phyloP scores from a whole-genome alignment of 108 stramenopile species.

The Hondaea fermentalgiana region DNA sequence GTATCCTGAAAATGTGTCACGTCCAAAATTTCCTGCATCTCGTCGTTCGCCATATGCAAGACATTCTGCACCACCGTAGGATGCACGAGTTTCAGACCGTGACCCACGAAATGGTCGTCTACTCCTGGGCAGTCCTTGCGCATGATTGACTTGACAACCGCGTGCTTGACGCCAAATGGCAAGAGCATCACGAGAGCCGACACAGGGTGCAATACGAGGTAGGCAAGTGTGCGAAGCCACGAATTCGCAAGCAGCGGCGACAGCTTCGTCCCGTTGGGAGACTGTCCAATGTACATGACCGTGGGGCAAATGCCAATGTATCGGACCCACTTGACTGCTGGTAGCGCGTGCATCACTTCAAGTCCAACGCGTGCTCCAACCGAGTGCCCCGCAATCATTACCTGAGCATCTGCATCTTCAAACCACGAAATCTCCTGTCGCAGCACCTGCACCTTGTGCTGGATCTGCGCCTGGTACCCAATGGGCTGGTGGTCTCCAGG shows the following conservation, averaged over 20 bases:
- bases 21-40: background rate
- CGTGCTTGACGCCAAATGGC: background rate
- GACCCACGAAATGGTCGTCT: background rate
- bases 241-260: background rate
- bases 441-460: background rate
- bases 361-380: conserved; percentile 1
- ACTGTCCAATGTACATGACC: conserved; percentile 9
- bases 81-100: background rate
- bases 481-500: background rate
- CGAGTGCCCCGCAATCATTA: background rate
- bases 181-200: background rate
- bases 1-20: background rate
- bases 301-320: conserved; percentile 7
- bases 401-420: background rate
- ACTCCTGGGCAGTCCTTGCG: background rate
- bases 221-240: background rate
- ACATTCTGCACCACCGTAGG: background rate
- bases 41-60: background rate
- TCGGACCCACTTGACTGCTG: background rate
- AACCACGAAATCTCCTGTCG: background rate
- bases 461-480: background rate
- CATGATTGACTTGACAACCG: background rate
- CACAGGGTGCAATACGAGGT: background rate
- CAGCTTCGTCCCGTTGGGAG: background rate
- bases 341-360: background rate